Conservation (phyloP, 129 eudicot species). For the Oenanthe sinensis region DNA sequence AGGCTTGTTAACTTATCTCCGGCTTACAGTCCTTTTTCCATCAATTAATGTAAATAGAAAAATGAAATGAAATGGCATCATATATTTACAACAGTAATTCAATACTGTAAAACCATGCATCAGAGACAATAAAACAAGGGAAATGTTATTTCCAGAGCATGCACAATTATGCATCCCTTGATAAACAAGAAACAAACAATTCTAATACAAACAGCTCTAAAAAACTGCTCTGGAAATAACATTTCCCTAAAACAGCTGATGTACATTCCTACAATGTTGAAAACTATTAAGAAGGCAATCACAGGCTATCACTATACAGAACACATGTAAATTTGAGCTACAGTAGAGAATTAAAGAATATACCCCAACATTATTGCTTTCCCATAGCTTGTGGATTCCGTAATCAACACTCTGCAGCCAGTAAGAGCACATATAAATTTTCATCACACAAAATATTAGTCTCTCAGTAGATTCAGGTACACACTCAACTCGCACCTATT, state of each 20-base stretch:
- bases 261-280: not conserved
- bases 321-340: not conserved
- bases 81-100: not conserved
- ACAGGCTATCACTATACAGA: not conserved
- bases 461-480: no score
- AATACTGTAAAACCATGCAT: not conserved
- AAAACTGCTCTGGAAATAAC: no score
- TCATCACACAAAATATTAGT: not conserved
- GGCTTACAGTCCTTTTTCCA: not conserved
- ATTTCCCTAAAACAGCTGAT: no score
- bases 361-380: constrained; percentile 73
- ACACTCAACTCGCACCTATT: no score
- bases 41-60: not conserved
- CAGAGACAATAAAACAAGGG: not conserved
- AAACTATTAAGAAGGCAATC: not conserved
- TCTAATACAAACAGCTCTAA: no score
- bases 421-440: not conserved
- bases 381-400: constrained; percentile 73
- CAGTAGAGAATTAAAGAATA: not conserved
- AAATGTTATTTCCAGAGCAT: no score
- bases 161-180: no score
- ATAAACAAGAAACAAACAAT: no score
- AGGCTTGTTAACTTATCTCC: not conserved
- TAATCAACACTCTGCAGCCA: constrained; percentile 68
- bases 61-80: not conserved